Conservation (phyloP, 371 early-diverging fungal species). For the Syncephalastrum sp. region DNA sequence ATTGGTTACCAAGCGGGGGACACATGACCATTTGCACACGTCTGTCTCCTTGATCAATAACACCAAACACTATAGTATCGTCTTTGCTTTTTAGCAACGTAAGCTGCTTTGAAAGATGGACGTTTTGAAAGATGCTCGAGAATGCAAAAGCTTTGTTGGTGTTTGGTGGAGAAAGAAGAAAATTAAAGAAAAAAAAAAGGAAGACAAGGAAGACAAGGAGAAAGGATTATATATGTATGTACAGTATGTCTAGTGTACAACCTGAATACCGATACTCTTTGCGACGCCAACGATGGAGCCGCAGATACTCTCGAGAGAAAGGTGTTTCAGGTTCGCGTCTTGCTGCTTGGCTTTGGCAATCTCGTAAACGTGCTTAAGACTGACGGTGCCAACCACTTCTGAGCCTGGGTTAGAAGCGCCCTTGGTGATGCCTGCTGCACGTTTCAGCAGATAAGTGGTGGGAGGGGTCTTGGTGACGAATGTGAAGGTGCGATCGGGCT, state of each 20-base stretch:
- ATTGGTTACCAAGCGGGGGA: too few relatives aligned
- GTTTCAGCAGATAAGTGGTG: constrained; percentile 85
- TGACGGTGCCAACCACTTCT: constrained; percentile 75
- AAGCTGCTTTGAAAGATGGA: too few relatives aligned
- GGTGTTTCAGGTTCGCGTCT: constrained; percentile 78
- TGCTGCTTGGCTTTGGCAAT: constrained; percentile 89
- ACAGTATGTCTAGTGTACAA: constrained; percentile 56
- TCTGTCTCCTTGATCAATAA: too few relatives aligned
- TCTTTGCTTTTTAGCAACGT: too few relatives aligned
- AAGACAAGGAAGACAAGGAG: too few relatives aligned
- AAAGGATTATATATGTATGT: too few relatives aligned
- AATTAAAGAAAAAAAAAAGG: too few relatives aligned
- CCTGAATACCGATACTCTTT: constrained; percentile 83
- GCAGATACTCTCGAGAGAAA: constrained; percentile 72
- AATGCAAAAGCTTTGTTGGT: too few relatives aligned
- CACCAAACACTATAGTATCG: too few relatives aligned
- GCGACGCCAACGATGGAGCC: constrained; percentile 80
- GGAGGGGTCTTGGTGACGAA: constrained; percentile 90
- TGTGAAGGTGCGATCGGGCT: constrained; percentile 90
- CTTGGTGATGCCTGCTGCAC: constrained; percentile 89
- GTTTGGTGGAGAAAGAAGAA: too few relatives aligned
- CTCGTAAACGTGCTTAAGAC: constrained; percentile 92
- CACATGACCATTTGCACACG: too few relatives aligned
- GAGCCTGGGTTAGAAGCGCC: constrained; percentile 80
- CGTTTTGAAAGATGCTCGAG: too few relatives aligned